These are phyloP conservation scores for Penicillium sp. DNA, from an alignment of 2,329 filamentous ascomycete species.

Conservation along the genomic window DNA sequence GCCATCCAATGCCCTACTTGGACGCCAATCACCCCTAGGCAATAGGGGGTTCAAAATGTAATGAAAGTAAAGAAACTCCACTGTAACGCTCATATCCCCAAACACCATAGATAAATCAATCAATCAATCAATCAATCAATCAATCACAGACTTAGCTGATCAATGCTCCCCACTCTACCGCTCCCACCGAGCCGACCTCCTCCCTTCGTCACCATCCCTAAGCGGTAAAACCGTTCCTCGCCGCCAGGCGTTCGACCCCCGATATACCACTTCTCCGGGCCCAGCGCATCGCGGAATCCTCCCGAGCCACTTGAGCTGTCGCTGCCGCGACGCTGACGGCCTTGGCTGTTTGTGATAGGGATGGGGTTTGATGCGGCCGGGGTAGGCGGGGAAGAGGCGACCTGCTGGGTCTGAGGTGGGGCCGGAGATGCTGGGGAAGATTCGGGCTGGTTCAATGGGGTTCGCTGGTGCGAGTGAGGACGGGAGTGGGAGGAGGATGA, in stretches of 20 bases:
- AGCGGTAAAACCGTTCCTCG: slow-evolving; percentile 42
- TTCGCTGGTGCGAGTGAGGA: too few relatives aligned
- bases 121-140: too few relatives aligned
- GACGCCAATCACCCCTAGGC: too few relatives aligned
- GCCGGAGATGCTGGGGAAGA: slow-evolving; percentile 23
- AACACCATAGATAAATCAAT: neutral
- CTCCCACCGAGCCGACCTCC: slow-evolving; percentile 36
- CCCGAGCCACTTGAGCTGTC: slow-evolving; percentile 41
- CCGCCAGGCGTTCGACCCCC: slow-evolving; percentile 41
- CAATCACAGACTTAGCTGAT: slow-evolving; percentile 44
- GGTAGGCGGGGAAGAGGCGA: slow-evolving; percentile 20
- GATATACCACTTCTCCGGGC: slow-evolving; percentile 46
- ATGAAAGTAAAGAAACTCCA: too few relatives aligned
- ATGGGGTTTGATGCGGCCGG: slow-evolving; percentile 32
- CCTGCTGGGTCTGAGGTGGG: too few relatives aligned
- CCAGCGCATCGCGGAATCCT: slow-evolving; percentile 41
- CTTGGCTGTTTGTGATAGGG: slow-evolving; percentile 28
- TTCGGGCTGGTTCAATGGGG: too few relatives aligned
- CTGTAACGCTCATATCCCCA: slow-evolving; percentile 9
- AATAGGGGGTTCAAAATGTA: too few relatives aligned
- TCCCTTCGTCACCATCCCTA: slow-evolving; percentile 42
- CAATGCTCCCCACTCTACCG: slow-evolving; percentile 40
- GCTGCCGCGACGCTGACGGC: slow-evolving; percentile 41
- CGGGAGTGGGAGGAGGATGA: too few relatives aligned
- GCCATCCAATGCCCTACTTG: too few relatives aligned